These are phyloP conservation scores for Begonia peltatifolia DNA, from an alignment of 306 rosid genomes.

Conservation along the genomic window DNA sequence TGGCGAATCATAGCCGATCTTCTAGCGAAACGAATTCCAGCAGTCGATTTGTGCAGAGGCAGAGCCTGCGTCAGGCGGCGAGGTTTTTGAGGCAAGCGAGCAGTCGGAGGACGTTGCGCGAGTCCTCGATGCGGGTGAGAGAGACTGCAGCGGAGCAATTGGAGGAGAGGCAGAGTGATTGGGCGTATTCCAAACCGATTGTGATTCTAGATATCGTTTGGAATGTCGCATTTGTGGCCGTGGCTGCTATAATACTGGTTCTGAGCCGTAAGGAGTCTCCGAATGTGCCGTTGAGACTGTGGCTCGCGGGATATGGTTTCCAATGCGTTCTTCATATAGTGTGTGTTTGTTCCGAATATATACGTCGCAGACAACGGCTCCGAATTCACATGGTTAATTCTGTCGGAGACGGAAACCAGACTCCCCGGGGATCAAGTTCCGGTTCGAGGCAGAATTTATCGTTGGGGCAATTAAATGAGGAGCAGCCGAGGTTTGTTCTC, in stretches of 20 bases:
- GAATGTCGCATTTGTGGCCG: slow-evolving; percentile 41
- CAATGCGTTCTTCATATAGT: slow-evolving; percentile 72
- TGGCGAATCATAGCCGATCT: slow-evolving; percentile 37
- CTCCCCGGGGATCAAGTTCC: slow-evolving; percentile 27
- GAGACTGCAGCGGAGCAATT: slow-evolving; percentile 75
- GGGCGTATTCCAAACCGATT: slow-evolving; percentile 60
- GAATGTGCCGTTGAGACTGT: slow-evolving; percentile 49
- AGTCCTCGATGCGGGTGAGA: slow-evolving; percentile 52
- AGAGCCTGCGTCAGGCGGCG: slow-evolving; percentile 83
- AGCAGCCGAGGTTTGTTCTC: slow-evolving; percentile 33
- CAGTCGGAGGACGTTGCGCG: slow-evolving; percentile 64
- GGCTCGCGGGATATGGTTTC: slow-evolving; percentile 66
- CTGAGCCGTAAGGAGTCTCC: slow-evolving; percentile 44
- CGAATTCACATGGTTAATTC: slow-evolving; percentile 10
- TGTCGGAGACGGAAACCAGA: slow-evolving; percentile 26
- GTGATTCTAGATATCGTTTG: slow-evolving; percentile 47
- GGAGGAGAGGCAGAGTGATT: slow-evolving; percentile 63
- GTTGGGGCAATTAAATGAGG: slow-evolving; percentile 40
- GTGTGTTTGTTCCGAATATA: slow-evolving; percentile 65
- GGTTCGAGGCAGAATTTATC: slow-evolving; percentile 37
- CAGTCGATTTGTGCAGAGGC: slow-evolving; percentile 41
- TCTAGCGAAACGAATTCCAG: slow-evolving; percentile 40
- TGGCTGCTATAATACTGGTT: slow-evolving; percentile 33
- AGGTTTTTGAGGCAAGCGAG: slow-evolving; percentile 85
- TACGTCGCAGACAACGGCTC: slow-evolving; percentile 30